Evolutionary conservation across 2,329 filamentous ascomycete genomes (phyloP).

Genomic region (Daldinia eschscholtzii): DNA sequence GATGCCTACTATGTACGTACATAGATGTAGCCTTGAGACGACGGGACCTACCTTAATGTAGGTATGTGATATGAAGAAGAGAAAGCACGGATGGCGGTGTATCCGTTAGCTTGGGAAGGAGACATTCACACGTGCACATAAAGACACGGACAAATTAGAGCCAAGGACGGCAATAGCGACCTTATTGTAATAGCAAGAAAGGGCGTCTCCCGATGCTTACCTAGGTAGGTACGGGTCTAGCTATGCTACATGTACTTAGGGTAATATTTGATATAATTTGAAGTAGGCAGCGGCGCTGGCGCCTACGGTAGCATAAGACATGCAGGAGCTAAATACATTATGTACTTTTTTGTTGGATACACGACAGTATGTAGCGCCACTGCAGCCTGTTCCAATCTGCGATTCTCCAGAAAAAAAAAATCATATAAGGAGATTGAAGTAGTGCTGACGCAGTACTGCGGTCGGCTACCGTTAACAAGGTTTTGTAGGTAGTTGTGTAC

Average conservation of each 20-base stretch:
- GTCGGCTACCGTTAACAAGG: constrained; percentile 10
- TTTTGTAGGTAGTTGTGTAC: neutral
- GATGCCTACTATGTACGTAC: neutral
- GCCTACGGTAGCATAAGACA: neutral
- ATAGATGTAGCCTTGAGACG: no score
- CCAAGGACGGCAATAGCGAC: neutral
- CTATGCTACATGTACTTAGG: neutral
- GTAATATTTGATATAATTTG: neutral
- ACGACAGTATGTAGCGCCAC: constrained; percentile 34
- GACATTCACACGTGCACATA: constrained; percentile 22
- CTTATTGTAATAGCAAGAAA: neutral
- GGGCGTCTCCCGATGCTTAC: constrained; percentile 3
- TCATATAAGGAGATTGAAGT: neutral
- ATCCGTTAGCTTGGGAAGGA: constrained; percentile 11
- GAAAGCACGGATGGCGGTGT: neutral
- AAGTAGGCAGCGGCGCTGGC: constrained; percentile 1
- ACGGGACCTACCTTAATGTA: neutral
- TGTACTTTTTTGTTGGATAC: constrained; percentile 2
- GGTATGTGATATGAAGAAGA: neutral
- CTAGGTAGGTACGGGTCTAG: neutral
- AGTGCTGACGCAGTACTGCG: neutral
- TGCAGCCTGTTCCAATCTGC: constrained; percentile 25
- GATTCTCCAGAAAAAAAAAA: neutral
- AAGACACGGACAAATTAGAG: neutral
- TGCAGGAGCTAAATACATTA: constrained; percentile 2